These are phyloP conservation scores for Letharia lupina DNA, from an alignment of 495 filamentous ascomycete species.

Conservation along the genomic window DNA sequence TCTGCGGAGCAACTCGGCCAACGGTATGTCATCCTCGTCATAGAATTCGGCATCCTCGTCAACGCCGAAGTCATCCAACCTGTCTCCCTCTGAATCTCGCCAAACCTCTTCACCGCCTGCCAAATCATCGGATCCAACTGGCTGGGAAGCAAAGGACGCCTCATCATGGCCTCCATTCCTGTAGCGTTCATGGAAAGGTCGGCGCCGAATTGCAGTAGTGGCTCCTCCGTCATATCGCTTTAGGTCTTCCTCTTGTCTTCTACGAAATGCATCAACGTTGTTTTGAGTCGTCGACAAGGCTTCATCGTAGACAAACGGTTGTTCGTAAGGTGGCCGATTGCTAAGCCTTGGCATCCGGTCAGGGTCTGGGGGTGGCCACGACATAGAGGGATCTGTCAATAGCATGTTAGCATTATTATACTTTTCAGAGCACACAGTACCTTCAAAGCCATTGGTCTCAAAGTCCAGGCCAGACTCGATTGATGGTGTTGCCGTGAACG, in stretches of 20 bases:
- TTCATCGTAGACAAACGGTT: conserved; percentile 31
- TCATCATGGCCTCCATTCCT: conserved; percentile 12
- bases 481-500: conserved; percentile 46
- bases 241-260: conserved; percentile 48
- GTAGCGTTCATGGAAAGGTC: conserved; percentile 23
- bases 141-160: background rate
- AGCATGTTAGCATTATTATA: background rate
- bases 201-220: conserved; percentile 31
- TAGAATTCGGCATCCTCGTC: conserved; percentile 75
- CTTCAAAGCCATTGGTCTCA: conserved; percentile 83
- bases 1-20: conserved; percentile 49
- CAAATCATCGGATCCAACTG: conserved; percentile 20
- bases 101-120: conserved; percentile 56
- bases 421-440: conserved; percentile 34
- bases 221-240: conserved; percentile 29
- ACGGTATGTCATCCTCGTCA: conserved; percentile 72
- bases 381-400: conserved; percentile 36
- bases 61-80: conserved; percentile 81
- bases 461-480: conserved; percentile 56
- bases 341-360: conserved; percentile 58
- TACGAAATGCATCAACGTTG: conserved; percentile 48
- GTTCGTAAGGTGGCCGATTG: conserved; percentile 28
- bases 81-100: conserved; percentile 79
- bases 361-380: conserved; percentile 89
- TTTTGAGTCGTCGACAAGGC: conserved; percentile 34